A percentile compares a stretch with the other conserved stretches of the same genome.
Evolutionary conservation across 176 grass and related monocot species (phyloP).

Genomic region (Zea luxurians): DNA sequence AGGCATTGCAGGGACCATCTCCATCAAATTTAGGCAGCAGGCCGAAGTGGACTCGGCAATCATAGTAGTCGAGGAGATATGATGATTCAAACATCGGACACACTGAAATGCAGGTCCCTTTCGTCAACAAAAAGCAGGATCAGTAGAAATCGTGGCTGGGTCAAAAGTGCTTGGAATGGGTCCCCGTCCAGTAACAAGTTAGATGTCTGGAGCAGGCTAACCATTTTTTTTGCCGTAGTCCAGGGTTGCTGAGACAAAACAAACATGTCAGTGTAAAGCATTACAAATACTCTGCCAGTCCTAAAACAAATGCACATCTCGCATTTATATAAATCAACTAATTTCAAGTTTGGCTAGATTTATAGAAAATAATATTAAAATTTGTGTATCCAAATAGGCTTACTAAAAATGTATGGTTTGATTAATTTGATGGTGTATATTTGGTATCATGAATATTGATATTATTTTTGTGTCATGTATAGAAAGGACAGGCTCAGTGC

Average conservation of each 20-base stretch:
- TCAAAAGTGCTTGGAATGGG: conserved; percentile 22
- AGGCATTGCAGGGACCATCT: conserved; percentile 20
- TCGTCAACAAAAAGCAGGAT: conserved; percentile 28
- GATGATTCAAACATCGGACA: conserved; percentile 38
- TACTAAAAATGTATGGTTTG: no score
- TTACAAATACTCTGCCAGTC: no score
- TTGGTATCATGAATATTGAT: no score
- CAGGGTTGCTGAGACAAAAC: not conserved
- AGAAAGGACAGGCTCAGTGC: no score
- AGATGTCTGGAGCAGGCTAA: not conserved
- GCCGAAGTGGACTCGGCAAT: conserved; percentile 24
- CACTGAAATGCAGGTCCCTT: conserved; percentile 33
- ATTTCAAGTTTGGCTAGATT: no score
- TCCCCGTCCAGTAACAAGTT: conserved; percentile 15
- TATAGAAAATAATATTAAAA: no score
- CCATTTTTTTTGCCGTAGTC: not conserved
- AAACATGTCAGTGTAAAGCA: no score
- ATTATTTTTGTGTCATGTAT: no score
- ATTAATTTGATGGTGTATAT: no score
- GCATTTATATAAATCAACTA: no score
- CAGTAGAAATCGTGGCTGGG: conserved; percentile 24
- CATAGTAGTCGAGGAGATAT: conserved; percentile 28
- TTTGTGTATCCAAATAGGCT: no score
- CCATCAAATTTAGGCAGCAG: conserved; percentile 35
- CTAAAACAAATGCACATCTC: no score